Conservation (phyloP, 768 basidiomycete species). For the Leccinum broughii region DNA sequence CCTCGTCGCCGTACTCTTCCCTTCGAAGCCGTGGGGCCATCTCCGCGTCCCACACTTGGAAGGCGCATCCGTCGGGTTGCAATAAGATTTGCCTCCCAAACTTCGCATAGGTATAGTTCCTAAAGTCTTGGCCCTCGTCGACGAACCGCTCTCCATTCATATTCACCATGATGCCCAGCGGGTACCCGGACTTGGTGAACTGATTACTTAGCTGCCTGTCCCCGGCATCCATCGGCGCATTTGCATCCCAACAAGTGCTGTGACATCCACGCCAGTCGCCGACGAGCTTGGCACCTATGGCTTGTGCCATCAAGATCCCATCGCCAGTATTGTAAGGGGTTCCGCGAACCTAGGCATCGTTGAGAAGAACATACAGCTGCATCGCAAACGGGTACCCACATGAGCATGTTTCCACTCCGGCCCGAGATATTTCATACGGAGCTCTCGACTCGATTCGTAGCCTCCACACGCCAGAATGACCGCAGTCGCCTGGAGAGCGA, state of each 20-base stretch:
- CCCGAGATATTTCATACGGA: constrained; percentile 59
- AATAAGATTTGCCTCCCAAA: constrained; percentile 60
- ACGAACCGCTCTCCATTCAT: constrained; percentile 58
- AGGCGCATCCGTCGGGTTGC: constrained; percentile 60
- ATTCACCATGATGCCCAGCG: constrained; percentile 71
- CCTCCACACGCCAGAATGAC: constrained; percentile 68
- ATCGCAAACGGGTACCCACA: constrained; percentile 32
- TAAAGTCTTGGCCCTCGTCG: constrained; percentile 70
- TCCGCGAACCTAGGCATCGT: constrained; percentile 53
- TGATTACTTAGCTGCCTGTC: constrained; percentile 64
- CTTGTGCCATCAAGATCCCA: constrained; percentile 52
- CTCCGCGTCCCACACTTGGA: constrained; percentile 64
- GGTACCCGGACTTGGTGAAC: constrained; percentile 74
- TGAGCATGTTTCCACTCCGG: constrained; percentile 56
- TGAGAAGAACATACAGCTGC: neutral
- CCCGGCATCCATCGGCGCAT: constrained; percentile 51
- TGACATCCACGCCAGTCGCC: constrained; percentile 49
- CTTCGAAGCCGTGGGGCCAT: constrained; percentile 45
- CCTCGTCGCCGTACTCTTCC: constrained; percentile 66
- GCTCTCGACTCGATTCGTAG: constrained; percentile 56
- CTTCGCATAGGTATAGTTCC: constrained; percentile 73
- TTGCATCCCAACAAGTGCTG: constrained; percentile 70
- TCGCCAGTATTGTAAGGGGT: constrained; percentile 75
- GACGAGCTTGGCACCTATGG: constrained; percentile 50
- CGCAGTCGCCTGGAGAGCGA: constrained; percentile 42